These are phyloP conservation scores for Chrysoporthe cubensis DNA, from an alignment of 2,329 filamentous ascomycete genomes.

Conservation along the genomic window DNA sequence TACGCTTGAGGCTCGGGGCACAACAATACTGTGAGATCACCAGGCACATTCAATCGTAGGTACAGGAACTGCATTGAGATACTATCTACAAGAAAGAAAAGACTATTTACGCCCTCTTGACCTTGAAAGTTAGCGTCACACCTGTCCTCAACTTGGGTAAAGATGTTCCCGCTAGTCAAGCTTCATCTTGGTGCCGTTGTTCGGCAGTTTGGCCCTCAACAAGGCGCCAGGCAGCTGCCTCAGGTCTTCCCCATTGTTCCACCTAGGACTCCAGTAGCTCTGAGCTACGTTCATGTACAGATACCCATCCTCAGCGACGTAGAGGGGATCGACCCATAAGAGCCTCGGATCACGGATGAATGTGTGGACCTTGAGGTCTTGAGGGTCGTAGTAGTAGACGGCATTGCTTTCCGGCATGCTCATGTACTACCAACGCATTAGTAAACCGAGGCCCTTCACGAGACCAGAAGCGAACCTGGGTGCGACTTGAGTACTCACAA, in stretches of 20 bases:
- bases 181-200: constrained; percentile 20
- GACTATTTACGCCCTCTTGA: too few relatives aligned
- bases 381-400: constrained; percentile 46
- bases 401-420: constrained; percentile 50
- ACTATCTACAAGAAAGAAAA: neutral
- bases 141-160: neutral
- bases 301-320: constrained; percentile 19
- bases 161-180: neutral
- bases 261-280: constrained; percentile 22
- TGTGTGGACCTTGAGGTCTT: constrained; percentile 17
- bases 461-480: neutral
- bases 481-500: constrained; percentile 29
- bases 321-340: constrained; percentile 16
- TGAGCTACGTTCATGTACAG: constrained; percentile 16
- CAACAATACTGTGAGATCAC: neutral
- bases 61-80: neutral
- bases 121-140: neutral
- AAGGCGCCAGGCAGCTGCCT: constrained; percentile 20
- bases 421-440: constrained; percentile 39
- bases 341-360: constrained; percentile 16
- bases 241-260: constrained; percentile 18
- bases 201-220: constrained; percentile 15
- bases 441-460: neutral
- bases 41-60: neutral
- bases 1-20: neutral